Percentiles rank a stretch among this genome's conserved stretches.
phyloP scores from a whole-genome alignment of 2,329 filamentous ascomycete genomes.

The Calcarisporium arbuscula region DNA sequence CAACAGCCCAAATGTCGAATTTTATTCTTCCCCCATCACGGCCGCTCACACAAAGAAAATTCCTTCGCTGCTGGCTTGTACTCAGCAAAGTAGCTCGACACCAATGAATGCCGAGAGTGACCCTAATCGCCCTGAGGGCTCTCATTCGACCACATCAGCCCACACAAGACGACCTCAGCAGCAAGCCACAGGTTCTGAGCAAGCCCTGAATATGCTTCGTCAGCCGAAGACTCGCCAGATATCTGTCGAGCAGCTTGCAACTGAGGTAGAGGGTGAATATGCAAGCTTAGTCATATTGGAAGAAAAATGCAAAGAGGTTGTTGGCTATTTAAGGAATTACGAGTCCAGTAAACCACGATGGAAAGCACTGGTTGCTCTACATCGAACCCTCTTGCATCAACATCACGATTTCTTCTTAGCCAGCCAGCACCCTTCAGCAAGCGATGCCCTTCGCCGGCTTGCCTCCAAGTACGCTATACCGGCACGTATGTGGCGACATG shows the following conservation, averaged over 20 bases:
- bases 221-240: slow-evolving; percentile 62
- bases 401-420: slow-evolving; percentile 83
- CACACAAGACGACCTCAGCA: slow-evolving; percentile 5
- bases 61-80: slow-evolving; percentile 17
- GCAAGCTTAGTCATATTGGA: slow-evolving; percentile 80
- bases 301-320: slow-evolving; percentile 77
- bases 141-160: slow-evolving; percentile 2
- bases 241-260: slow-evolving; percentile 68
- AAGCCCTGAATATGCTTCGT: slow-evolving; percentile 6
- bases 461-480: slow-evolving; percentile 85
- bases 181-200: neutral
- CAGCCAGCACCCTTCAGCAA: slow-evolving; percentile 76
- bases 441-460: slow-evolving; percentile 56
- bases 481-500: slow-evolving; percentile 87
- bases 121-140: slow-evolving; percentile 17
- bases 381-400: slow-evolving; percentile 73
- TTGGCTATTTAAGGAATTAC: slow-evolving; percentile 55
- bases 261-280: slow-evolving; percentile 79
- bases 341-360: too few relatives aligned
- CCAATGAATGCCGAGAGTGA: slow-evolving; percentile 10
- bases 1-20: too few relatives aligned
- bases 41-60: too few relatives aligned
- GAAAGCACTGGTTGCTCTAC: slow-evolving; percentile 75
- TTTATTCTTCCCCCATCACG: too few relatives aligned
- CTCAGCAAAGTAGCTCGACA: slow-evolving; percentile 12